Conservation (phyloP, 139 green algal species). For the Coccomyxa sp. region DNA sequence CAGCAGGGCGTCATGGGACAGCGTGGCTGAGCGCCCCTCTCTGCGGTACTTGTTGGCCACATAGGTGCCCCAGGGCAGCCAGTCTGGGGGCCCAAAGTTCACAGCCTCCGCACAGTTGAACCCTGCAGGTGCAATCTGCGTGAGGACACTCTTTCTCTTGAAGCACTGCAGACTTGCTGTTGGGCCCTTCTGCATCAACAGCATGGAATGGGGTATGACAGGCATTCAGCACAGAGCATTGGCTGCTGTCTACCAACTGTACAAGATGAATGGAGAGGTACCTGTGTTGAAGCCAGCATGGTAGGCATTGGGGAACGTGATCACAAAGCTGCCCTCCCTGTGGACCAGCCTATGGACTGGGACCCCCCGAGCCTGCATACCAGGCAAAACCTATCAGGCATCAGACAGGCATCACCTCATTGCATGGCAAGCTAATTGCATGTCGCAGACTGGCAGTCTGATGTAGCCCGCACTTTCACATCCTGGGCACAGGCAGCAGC, state of each 20-base stretch:
- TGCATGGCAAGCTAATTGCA: conserved; percentile 24
- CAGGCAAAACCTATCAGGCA: too few species aligned
- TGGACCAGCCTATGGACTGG: conserved; percentile 79
- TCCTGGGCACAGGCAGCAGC: background rate
- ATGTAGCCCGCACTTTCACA: too few species aligned
- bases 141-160: too few species aligned
- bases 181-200: background rate
- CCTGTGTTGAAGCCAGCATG: conserved; percentile 85
- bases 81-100: conserved; percentile 88
- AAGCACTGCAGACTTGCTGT: too few species aligned
- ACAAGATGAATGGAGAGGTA: background rate
- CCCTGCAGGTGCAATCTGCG: too few species aligned
- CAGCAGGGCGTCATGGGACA: conserved; percentile 69
- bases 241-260: background rate
- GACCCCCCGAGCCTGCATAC: conserved; percentile 57
- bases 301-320: conserved; percentile 89
- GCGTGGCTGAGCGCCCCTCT: conserved; percentile 44
- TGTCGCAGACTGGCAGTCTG: too few species aligned
- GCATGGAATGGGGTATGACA: background rate
- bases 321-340: conserved; percentile 75
- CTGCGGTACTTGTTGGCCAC: conserved; percentile 55
- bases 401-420: too few species aligned
- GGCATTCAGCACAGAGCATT: background rate
- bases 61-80: conserved; percentile 74
- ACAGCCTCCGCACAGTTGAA: conserved; percentile 86